Percentiles rank a stretch among this genome's conserved stretches.
These are phyloP conservation scores for Pseudocercospora fijiensis DNA, from an alignment of 2,329 filamentous ascomycete species.

Conservation along the genomic window DNA sequence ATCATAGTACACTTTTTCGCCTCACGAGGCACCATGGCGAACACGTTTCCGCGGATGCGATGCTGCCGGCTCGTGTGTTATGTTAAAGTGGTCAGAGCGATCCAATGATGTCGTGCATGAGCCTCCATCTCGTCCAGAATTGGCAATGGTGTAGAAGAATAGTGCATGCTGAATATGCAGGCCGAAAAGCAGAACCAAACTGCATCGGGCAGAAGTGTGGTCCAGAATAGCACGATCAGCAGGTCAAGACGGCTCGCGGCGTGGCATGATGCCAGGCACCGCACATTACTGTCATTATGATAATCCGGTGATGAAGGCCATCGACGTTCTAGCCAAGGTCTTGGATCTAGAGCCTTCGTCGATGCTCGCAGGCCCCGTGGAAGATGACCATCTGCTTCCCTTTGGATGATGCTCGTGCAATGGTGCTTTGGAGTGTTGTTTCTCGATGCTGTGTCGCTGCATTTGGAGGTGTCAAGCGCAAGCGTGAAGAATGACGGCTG, in stretches of 20 bases:
- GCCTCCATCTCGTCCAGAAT: constrained; percentile 1
- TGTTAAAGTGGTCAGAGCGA: constrained; percentile 10
- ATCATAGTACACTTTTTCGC: constrained; percentile 1
- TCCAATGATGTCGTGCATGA: constrained; percentile 2
- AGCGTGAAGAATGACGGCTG: not conserved
- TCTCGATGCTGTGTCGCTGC: not conserved
- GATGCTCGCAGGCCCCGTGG: not conserved
- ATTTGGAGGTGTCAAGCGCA: not conserved
- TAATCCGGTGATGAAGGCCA: not conserved
- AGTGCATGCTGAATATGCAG: not conserved
- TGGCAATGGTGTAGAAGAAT: not conserved
- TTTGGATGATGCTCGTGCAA: not conserved
- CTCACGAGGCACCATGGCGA: constrained; percentile 8
- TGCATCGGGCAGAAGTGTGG: not conserved
- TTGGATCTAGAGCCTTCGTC: not conserved
- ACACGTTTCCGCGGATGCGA: constrained; percentile 12
- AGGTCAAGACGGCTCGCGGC: not conserved
- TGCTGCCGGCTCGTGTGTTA: constrained; percentile 3
- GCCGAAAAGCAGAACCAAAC: constrained; percentile 3
- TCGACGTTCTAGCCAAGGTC: not conserved
- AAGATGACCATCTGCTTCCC: not conserved
- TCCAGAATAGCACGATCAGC: constrained; percentile 2
- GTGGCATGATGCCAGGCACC: constrained; percentile 7
- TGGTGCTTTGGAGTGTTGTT: not conserved
- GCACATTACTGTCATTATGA: too few relatives aligned